These are phyloP conservation scores for Neofusicoccum umdonicola DNA, from an alignment of 2,329 filamentous ascomycete genomes.

Conservation along the genomic window DNA sequence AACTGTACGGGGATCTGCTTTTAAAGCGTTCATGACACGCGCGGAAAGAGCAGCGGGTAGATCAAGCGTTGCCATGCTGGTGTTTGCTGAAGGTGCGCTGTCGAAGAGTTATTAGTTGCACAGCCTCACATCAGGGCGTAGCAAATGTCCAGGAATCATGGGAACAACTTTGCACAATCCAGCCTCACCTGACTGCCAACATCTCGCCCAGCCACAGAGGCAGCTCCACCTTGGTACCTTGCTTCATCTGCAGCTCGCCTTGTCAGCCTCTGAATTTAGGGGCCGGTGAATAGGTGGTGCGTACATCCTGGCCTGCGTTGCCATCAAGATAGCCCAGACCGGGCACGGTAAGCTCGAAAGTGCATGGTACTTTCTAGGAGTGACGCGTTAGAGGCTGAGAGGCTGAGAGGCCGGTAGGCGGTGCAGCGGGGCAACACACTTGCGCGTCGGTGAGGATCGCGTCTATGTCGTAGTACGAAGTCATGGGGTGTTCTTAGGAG, in stretches of 20 bases:
- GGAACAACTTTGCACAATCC: background rate
- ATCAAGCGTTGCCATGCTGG: conserved; percentile 65
- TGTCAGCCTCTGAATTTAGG: background rate
- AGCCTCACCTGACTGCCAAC: conserved; percentile 66
- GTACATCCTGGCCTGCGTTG: conserved; percentile 63
- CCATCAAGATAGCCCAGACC: conserved; percentile 87
- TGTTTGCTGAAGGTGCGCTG: conserved; percentile 28
- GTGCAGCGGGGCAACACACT: conserved; percentile 42
- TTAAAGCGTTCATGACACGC: conserved; percentile 82
- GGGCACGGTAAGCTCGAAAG: conserved; percentile 85
- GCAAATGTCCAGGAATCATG: background rate
- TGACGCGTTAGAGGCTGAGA: background rate
- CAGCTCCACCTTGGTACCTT: conserved; percentile 75
- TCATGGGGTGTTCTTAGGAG: conserved; percentile 30
- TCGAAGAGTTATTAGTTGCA: background rate
- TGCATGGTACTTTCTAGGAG: conserved; percentile 85
- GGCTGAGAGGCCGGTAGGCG: background rate
- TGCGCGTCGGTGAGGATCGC: conserved; percentile 83
- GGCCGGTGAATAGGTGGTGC: conserved; percentile 14
- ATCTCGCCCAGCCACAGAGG: conserved; percentile 95
- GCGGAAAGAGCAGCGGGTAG: conserved; percentile 74
- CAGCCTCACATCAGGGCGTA: background rate
- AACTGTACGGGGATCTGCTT: conserved; percentile 83
- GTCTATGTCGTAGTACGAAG: conserved; percentile 80
- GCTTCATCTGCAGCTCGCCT: conserved; percentile 60